Evolutionary conservation across 2,329 filamentous ascomycete genomes (phyloP), one percentile per base, ranked within the genome.

Genomic region (Pestalotiopsis sp.): DNA sequence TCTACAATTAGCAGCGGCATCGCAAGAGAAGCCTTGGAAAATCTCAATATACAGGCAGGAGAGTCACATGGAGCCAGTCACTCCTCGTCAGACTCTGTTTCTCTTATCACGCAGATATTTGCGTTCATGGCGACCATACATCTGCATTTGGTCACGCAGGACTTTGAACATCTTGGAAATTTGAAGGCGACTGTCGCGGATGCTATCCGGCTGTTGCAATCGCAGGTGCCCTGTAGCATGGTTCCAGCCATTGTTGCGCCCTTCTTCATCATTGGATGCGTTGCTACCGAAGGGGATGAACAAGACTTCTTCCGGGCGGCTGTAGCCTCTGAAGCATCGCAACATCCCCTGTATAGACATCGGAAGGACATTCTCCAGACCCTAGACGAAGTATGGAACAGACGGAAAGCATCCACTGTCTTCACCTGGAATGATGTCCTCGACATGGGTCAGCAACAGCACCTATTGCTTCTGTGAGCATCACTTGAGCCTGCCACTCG

Each of bases 201-300:
- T 9, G 36, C 59, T n/a, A 59, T 66, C 12, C 31, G 17, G 45
- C 11, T 68, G 31, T 4, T 68, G 7, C 61, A 60, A 36, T 56
- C 62, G 25, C 25, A 56, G 27, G n/a, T 49, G 9, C 63, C 67
- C 13, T 14, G 31, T n/a, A 20, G 31, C 14, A 12, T 59, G 20
- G 17, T 68, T 5, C 63, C 63, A 17, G 62, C 40, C 62, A 25
- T 68, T 17, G 63, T 68, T 20, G 25, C 62, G 14, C 63, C 62
- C 13, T 40, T 66, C 13, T 68, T 64, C 62, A 36, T 68, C 14
- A 45, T 68, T 40, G 67, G 67, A n/a, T 66, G 67, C 31, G 63
- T 66, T 45, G 61, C 62, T n/a, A n/a, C 20, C 23, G 6, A 40
- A 40, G 49, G 36, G 17, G 38, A 66, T 6, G 49, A 66, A 27